Conservation (phyloP, 176 grass and related monocot species). For the Bothriochloa decipiens region DNA sequence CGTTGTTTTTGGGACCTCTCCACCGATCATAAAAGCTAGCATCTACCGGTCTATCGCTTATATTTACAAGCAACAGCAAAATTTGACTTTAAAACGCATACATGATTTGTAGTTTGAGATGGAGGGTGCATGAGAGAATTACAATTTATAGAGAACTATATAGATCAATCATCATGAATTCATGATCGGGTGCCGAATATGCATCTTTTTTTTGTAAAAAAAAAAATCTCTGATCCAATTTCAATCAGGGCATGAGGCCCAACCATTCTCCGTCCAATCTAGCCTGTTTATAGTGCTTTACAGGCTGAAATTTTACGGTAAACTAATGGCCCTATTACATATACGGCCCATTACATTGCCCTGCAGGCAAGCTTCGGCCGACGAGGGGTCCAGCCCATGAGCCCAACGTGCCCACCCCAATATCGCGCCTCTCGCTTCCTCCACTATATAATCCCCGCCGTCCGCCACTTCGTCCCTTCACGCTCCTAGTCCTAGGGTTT, state of each 20-base stretch:
- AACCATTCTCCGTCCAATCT: background rate
- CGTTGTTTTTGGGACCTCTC: no score
- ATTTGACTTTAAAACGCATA: no score
- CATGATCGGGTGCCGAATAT: background rate
- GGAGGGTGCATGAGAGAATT: no score
- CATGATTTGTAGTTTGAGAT: no score
- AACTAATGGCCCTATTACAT: background rate
- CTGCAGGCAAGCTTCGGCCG: rapidly evolving
- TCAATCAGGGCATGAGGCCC: background rate
- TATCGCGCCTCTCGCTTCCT: background rate
- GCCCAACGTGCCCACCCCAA: constrained; percentile 8
- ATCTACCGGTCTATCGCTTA: no score
- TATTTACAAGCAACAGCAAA: no score
- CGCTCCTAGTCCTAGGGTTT: constrained; percentile 73
- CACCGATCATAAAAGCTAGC: no score
- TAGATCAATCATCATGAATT: no score
- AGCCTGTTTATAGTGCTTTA: background rate
- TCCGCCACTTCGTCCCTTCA: background rate
- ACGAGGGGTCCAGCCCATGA: background rate
- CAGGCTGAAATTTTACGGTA: background rate
- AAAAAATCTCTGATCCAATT: background rate
- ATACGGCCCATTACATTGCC: background rate
- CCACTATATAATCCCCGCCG: constrained; percentile 49
- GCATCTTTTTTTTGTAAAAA: background rate
- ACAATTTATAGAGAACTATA: no score